phyloP scores from a whole-genome alignment of 169 alveolate species.

The Plasmodium blacklocki region DNA sequence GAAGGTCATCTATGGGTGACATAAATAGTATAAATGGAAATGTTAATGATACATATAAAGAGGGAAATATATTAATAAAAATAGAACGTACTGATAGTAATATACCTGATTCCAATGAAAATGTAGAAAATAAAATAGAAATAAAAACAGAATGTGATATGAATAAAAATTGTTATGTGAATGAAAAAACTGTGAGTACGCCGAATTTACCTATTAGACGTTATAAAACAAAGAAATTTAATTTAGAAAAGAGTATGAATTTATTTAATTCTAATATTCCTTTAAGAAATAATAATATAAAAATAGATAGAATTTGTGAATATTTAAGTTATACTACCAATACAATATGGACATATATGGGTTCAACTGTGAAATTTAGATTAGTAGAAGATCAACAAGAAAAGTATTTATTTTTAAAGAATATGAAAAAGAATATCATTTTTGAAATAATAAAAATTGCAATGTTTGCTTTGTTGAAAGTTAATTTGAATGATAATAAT shows the following conservation, averaged over 20 bases:
- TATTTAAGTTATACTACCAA: constrained; percentile 43
- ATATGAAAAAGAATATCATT: constrained; percentile 65
- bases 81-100: constrained; percentile 17
- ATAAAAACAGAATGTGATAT: not conserved
- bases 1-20: constrained; percentile 32
- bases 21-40: constrained; percentile 10
- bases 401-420: constrained; percentile 63
- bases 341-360: constrained; percentile 70
- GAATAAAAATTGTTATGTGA: not conserved
- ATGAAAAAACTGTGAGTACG: not conserved
- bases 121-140: not conserved
- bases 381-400: constrained; percentile 67
- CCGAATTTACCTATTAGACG: constrained; percentile 6
- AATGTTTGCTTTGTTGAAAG: constrained; percentile 62
- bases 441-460: constrained; percentile 73
- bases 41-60: not conserved
- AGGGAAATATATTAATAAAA: constrained; percentile 7
- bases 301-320: constrained; percentile 66
- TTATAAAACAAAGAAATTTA: constrained; percentile 31
- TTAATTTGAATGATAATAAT: constrained; percentile 72
- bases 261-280: constrained; percentile 48
- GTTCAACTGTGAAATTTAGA: constrained; percentile 62
- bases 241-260: constrained; percentile 27
- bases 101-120: constrained; percentile 2
- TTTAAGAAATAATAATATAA: constrained; percentile 50